Evolutionary conservation across 208 protist genomes (phyloP).

Genomic region (Acanthamoeba quina): DNA sequence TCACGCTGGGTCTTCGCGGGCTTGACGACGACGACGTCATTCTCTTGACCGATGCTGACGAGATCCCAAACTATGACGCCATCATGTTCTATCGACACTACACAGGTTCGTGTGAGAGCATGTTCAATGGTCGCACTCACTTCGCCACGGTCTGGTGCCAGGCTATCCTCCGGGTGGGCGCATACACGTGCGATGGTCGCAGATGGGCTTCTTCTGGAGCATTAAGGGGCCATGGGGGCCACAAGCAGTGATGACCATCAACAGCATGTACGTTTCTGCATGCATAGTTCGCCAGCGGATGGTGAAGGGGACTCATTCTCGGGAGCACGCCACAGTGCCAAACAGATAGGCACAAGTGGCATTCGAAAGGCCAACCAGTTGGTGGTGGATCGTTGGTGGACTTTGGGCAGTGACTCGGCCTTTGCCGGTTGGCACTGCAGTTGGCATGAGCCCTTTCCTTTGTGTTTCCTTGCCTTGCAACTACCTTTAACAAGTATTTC

Average conservation of each 20-base stretch:
- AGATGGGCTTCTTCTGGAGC: conserved; percentile 43
- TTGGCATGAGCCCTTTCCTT: background rate
- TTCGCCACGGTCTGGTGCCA: background rate
- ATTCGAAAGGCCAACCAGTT: too few relatives aligned
- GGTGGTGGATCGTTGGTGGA: background rate
- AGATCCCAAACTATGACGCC: background rate
- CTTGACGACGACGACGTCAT: background rate
- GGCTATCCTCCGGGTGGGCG: background rate
- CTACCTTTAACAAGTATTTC: too few relatives aligned
- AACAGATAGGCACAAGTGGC: too few relatives aligned
- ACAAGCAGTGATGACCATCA: background rate
- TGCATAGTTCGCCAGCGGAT: too few relatives aligned
- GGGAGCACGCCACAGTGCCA: too few relatives aligned
- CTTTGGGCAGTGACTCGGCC: background rate
- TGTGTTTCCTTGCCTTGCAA: too few relatives aligned
- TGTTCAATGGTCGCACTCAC: too few relatives aligned
- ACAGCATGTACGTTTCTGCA: background rate
- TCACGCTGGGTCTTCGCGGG: background rate
- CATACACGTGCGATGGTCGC: background rate
- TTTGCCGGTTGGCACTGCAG: background rate
- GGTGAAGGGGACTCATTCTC: too few relatives aligned
- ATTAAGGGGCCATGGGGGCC: background rate
- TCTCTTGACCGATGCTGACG: background rate
- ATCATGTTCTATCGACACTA: background rate
- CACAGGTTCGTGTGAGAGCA: background rate